Evolutionary conservation across 371 early-diverging fungal species (phyloP).

Genomic region (Zopfochytrium polystomum): DNA sequence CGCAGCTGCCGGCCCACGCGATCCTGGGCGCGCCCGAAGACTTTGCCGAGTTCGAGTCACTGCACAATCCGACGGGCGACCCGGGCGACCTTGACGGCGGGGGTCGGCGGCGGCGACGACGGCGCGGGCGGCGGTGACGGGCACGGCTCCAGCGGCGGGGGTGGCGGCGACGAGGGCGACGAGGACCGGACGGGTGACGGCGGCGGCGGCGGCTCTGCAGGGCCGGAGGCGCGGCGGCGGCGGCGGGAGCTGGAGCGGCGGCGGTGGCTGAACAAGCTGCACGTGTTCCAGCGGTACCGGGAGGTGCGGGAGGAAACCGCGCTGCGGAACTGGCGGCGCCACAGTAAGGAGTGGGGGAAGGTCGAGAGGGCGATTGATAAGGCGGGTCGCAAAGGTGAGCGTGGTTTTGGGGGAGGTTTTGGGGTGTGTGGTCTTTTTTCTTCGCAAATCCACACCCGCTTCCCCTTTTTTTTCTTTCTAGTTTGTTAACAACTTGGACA

Average conservation of each 20-base stretch:
- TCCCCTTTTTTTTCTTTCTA: background rate
- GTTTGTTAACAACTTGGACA: slow-evolving; percentile 8
- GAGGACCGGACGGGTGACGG: background rate
- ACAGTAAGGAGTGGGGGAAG: slow-evolving; percentile 40
- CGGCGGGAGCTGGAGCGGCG: slow-evolving; percentile 8
- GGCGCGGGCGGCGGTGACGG: background rate
- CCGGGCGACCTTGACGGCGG: slow-evolving; percentile 6
- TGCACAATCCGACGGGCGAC: background rate
- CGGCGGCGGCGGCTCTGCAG: background rate
- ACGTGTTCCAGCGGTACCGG: slow-evolving; percentile 44
- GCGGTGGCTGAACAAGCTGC: slow-evolving; percentile 34
- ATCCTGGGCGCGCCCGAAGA: slow-evolving; percentile 36
- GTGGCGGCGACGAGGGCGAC: background rate
- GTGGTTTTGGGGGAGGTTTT: slow-evolving; percentile 1
- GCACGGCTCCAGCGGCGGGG: background rate
- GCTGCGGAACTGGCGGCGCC: slow-evolving; percentile 48
- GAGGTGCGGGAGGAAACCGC: slow-evolving; percentile 50
- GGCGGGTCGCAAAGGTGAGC: slow-evolving; percentile 27
- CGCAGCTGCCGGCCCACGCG: slow-evolving; percentile 27
- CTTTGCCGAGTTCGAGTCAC: slow-evolving; percentile 27
- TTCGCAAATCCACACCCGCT: background rate
- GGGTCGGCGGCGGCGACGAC: background rate
- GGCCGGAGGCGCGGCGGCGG: slow-evolving; percentile 7
- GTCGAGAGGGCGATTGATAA: slow-evolving; percentile 33
- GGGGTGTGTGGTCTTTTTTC: no score